phyloP scores from a whole-genome alignment of 2,329 filamentous ascomycete genomes.

The Cytospora paraplurivora region DNA sequence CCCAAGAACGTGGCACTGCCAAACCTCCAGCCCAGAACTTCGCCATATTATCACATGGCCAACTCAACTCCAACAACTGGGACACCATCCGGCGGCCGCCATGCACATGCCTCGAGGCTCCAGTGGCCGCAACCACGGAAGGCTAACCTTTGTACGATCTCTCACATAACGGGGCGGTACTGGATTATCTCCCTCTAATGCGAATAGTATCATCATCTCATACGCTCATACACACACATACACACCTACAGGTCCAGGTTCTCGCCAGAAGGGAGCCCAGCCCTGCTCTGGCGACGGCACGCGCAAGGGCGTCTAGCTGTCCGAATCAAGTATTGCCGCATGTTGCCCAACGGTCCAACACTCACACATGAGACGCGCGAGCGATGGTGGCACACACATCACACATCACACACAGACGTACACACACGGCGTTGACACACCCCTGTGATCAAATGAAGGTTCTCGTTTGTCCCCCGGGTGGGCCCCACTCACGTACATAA shows the following conservation, averaged over 20 bases:
- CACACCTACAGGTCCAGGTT: not conserved
- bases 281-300: not conserved
- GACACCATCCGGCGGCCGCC: not conserved
- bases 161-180: conserved; percentile 2
- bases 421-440: not conserved
- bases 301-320: not conserved
- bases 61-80: not conserved
- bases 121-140: not conserved
- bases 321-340: not conserved
- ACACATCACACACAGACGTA: not conserved
- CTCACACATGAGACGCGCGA: not conserved
- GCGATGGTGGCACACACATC: not conserved
- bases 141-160: not conserved
- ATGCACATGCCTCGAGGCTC: not conserved
- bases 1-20: not conserved
- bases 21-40: not conserved
- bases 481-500: not conserved
- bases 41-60: not conserved
- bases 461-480: not conserved
- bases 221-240: not conserved
- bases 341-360: not conserved
- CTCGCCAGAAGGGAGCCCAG: too few species aligned
- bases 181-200: not conserved
- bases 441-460: not conserved
- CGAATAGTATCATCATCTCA: not conserved